phyloP scores from a whole-genome alignment of 371 early-diverging fungal genomes.

The Haplosporangium sp. region DNA sequence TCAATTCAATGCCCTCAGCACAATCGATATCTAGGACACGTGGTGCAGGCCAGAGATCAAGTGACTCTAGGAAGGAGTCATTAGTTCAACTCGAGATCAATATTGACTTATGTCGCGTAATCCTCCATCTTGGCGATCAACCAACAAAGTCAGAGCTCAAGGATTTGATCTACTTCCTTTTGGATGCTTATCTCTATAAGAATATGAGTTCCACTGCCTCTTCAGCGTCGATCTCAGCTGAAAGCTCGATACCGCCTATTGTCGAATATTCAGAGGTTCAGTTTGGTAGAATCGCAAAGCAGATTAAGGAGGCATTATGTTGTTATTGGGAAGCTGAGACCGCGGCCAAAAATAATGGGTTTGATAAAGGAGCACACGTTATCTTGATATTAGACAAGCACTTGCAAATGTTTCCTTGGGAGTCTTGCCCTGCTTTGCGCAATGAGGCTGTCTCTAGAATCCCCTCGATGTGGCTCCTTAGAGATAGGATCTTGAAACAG shows the following conservation, averaged over 20 bases:
- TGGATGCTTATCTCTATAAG: constrained; percentile 73
- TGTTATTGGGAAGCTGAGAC: constrained; percentile 55
- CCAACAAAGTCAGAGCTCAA: constrained; percentile 66
- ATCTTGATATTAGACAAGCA: constrained; percentile 88
- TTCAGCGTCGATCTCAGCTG: constrained; percentile 60
- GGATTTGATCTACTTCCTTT: constrained; percentile 77
- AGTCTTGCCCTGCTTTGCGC: constrained; percentile 81
- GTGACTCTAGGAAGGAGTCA: not conserved
- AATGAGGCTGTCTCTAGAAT: constrained; percentile 81
- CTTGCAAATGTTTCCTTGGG: constrained; percentile 87
- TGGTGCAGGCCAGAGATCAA: not conserved
- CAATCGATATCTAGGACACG: constrained; percentile 1
- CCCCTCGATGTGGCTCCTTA: constrained; percentile 81
- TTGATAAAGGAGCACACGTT: constrained; percentile 63
- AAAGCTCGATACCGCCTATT: not conserved
- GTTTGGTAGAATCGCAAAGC: constrained; percentile 28
- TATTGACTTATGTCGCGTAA: constrained; percentile 65
- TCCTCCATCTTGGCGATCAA: constrained; percentile 66
- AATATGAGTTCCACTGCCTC: constrained; percentile 50
- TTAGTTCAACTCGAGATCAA: constrained; percentile 58
- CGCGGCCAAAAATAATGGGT: constrained; percentile 52
- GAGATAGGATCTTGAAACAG: constrained; percentile 69
- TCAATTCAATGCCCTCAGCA: constrained; percentile 17
- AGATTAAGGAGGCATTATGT: constrained; percentile 35
- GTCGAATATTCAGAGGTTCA: constrained; percentile 38